Conservation (phyloP, 2,329 filamentous ascomycete genomes). For the Xylaria multiplex region DNA sequence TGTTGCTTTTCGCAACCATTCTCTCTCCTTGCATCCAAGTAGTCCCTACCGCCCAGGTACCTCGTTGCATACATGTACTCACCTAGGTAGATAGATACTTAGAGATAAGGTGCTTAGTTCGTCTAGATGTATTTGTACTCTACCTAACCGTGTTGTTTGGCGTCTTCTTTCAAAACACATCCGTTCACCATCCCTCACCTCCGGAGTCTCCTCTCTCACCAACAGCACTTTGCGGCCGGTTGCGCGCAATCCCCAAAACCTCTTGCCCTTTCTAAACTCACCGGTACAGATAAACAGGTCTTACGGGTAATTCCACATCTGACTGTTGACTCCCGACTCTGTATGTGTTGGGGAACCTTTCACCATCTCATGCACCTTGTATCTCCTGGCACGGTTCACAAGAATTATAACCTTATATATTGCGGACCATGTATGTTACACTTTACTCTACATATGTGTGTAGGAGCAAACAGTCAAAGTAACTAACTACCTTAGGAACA, state of each 20-base stretch:
- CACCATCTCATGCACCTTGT: background rate
- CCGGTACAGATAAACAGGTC: background rate
- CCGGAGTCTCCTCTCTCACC: background rate
- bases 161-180: background rate
- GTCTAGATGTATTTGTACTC: no score
- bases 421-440: conserved; percentile 37
- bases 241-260: background rate
- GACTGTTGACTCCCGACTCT: background rate
- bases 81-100: no score
- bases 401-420: background rate
- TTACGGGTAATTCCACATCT: background rate
- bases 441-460: background rate
- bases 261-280: background rate
- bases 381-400: background rate
- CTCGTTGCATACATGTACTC: no score
- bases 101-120: no score
- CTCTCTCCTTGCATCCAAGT: no score
- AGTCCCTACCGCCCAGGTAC: no score
- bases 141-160: background rate
- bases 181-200: background rate
- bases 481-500: conserved; percentile 30
- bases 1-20: no score
- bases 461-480: conserved; percentile 11
- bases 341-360: conserved; percentile 1
- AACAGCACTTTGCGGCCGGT: background rate